Evolutionary conservation across 805 yeast species (phyloP).

Genomic region (Saturnispora quitensis): DNA sequence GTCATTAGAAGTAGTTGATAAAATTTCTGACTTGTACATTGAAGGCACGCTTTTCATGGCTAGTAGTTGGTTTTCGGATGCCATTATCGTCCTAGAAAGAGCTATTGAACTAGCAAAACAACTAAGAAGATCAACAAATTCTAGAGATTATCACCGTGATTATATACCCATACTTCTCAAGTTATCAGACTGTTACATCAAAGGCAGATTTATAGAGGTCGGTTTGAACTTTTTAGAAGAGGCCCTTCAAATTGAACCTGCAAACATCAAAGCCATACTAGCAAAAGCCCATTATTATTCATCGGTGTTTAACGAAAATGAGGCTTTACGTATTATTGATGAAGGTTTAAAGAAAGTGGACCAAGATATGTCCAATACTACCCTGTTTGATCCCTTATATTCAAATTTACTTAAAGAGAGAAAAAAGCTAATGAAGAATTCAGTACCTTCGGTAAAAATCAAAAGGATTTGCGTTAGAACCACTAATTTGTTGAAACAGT

Average conservation of each 20-base stretch:
- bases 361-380: background rate
- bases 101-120: conserved; percentile 1
- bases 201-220: background rate
- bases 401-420: background rate
- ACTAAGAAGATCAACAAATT: background rate
- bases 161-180: conserved; percentile 2
- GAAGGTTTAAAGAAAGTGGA: background rate
- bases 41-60: conserved; percentile 5
- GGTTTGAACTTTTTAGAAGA: conserved; percentile 2
- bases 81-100: conserved; percentile 3
- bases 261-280: conserved; percentile 3
- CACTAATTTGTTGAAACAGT: conserved; percentile 6
- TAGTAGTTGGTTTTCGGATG: conserved; percentile 7
- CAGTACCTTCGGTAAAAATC: background rate
- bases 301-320: conserved; percentile 9
- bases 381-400: background rate
- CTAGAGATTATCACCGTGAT: background rate
- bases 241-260: conserved; percentile 5
- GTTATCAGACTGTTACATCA: conserved; percentile 4
- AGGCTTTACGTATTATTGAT: conserved; percentile 5
- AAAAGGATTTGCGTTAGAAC: conserved; percentile 1
- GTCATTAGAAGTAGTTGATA: background rate
- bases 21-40: conserved; percentile 4
- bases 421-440: background rate
- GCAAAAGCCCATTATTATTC: conserved; percentile 1